Evolutionary conservation across 108 stramenopile genomes (phyloP).

Genomic region (Mediolabrus comicus): DNA sequence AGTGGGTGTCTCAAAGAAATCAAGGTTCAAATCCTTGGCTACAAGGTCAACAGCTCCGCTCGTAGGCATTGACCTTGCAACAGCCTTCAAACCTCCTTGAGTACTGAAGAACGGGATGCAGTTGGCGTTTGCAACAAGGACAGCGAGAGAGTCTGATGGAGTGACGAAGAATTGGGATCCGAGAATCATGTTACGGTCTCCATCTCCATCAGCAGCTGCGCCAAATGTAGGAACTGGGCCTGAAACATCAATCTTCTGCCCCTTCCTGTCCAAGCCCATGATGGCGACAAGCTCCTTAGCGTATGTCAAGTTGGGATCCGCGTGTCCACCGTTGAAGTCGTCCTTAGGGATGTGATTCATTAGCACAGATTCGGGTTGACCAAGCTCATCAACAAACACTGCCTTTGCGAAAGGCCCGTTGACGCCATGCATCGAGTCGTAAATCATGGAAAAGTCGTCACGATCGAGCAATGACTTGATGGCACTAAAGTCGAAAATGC

Average conservation of each 20-base stretch:
- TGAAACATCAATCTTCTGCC: conserved; percentile 72
- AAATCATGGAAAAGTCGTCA: conserved; percentile 94
- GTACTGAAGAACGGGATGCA: conserved; percentile 94
- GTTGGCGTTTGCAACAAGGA: conserved; percentile 97
- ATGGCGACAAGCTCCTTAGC: conserved; percentile 93
- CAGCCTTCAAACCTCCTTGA: conserved; percentile 96
- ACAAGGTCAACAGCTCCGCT: conserved; percentile 98
- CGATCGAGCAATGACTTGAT: conserved; percentile 93
- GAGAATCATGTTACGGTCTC: conserved; percentile 99
- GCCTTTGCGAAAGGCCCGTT: conserved; percentile 97
- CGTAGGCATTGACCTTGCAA: conserved; percentile 99
- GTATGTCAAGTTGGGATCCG: conserved; percentile 99
- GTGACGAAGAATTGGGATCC: conserved; percentile 99
- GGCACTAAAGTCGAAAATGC: conserved; percentile 94
- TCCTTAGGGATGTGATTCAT: conserved; percentile 93
- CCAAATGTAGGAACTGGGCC: conserved; percentile 93
- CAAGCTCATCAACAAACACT: conserved; percentile 94
- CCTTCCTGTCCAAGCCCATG: conserved; percentile 92
- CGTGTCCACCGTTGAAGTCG: conserved; percentile 98
- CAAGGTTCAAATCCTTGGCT: conserved; percentile 90
- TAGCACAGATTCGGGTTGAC: conserved; percentile 71
- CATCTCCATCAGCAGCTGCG: conserved; percentile 99
- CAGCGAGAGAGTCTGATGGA: conserved; percentile 97
- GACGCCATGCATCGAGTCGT: conserved; percentile 99
- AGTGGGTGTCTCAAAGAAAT: conserved; percentile 97